A percentile compares a stretch with the other conserved stretches of the same genome.
These are phyloP conservation scores for Sanghuangporus weigelae DNA, from an alignment of 1,284 basidiomycete species.

Conservation along the genomic window DNA sequence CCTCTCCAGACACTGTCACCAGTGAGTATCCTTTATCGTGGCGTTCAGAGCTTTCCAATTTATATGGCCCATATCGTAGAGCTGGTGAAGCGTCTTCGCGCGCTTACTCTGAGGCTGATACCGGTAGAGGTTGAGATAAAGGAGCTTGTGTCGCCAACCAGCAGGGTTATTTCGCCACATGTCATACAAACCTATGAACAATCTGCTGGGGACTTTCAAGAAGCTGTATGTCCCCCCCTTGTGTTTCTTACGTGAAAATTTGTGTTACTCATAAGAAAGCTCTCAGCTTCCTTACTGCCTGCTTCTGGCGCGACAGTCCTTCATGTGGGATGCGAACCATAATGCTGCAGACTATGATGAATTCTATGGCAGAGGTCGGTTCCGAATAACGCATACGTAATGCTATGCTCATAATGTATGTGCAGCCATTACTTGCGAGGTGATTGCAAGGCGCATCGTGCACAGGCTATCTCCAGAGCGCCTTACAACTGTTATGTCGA, in stretches of 20 bases:
- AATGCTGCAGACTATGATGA: conserved; percentile 84
- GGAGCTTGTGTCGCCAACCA: conserved; percentile 58
- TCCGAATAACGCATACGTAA: not conserved
- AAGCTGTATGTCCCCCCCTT: conserved; percentile 62
- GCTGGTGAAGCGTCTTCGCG: conserved; percentile 75
- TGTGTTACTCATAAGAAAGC: not conserved
- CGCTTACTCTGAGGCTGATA: conserved; percentile 71
- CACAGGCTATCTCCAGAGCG: conserved; percentile 62
- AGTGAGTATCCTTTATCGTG: conserved; percentile 40
- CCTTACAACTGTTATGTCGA: conserved; percentile 68
- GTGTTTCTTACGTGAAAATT: not conserved
- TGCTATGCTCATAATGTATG: not conserved
- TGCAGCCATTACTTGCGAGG: conserved; percentile 76
- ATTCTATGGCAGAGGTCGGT: conserved; percentile 68
- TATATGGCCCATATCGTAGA: conserved; percentile 36
- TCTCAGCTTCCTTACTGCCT: conserved; percentile 72
- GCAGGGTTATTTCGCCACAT: conserved; percentile 64
- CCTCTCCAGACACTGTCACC: conserved; percentile 64
- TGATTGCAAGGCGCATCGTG: conserved; percentile 78
- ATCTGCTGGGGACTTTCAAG: conserved; percentile 73
- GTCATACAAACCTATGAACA: conserved; percentile 61
- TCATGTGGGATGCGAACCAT: conserved; percentile 68
- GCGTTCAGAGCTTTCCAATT: not conserved
- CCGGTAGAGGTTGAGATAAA: conserved; percentile 73
- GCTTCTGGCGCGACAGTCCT: conserved; percentile 73